These are phyloP conservation scores for Penicillium atrosanguineum DNA, from an alignment of 495 filamentous ascomycete genomes.

Conservation along the genomic window DNA sequence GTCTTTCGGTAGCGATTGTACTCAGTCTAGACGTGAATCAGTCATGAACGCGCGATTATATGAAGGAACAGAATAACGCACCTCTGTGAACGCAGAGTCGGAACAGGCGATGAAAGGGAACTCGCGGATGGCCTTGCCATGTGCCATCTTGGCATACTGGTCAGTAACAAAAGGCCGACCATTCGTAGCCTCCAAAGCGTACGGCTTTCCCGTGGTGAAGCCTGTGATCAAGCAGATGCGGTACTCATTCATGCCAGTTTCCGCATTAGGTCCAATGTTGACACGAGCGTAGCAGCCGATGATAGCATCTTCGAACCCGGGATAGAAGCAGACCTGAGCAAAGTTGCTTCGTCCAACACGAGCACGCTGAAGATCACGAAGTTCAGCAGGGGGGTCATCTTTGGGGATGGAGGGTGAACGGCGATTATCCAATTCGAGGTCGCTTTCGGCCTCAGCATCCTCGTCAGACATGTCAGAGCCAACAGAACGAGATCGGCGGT, in stretches of 20 bases:
- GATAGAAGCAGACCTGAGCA: constrained; percentile 83
- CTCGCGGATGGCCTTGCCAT: constrained; percentile 72
- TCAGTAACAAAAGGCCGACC: constrained; percentile 73
- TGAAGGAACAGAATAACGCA: constrained; percentile 31
- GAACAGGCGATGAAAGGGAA: constrained; percentile 86
- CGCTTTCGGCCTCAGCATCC: constrained; percentile 75
- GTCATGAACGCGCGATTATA: not conserved
- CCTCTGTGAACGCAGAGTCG: constrained; percentile 70
- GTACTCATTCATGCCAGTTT: constrained; percentile 70
- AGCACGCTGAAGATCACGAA: constrained; percentile 79
- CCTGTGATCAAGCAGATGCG: constrained; percentile 79
- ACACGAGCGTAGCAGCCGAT: constrained; percentile 77
- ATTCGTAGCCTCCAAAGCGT: constrained; percentile 67
- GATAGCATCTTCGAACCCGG: constrained; percentile 79
- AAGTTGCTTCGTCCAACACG: constrained; percentile 80
- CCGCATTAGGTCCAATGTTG: constrained; percentile 67
- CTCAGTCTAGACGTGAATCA: constrained; percentile 58
- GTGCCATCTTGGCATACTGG: constrained; percentile 67
- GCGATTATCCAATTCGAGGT: constrained; percentile 68
- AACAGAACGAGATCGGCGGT: constrained; percentile 46
- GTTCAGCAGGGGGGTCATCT: constrained; percentile 61
- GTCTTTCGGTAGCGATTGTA: constrained; percentile 79
- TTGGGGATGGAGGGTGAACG: constrained; percentile 43
- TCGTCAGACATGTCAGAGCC: constrained; percentile 56
- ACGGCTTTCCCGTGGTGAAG: constrained; percentile 74